Evolutionary conservation across 2,329 filamentous ascomycete species (phyloP).

Genomic region (Penicillium capsulatum): DNA sequence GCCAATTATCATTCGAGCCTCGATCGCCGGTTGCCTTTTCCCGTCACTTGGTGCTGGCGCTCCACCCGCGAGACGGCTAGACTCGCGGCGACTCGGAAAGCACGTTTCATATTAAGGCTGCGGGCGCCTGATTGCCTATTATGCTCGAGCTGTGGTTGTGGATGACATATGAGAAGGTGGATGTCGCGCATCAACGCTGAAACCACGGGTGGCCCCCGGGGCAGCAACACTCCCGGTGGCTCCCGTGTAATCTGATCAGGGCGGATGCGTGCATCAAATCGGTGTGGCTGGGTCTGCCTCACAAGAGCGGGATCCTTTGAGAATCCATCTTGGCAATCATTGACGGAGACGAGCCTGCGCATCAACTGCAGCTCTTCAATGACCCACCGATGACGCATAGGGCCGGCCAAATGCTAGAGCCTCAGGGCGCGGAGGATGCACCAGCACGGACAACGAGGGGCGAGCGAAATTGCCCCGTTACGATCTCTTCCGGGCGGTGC

Average conservation of each 20-base stretch:
- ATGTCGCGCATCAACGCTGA: no score
- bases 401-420: conserved; percentile 3
- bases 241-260: no score
- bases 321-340: conserved; percentile 7
- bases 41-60: no score
- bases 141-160: no score
- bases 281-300: conserved; percentile 1
- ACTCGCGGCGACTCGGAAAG: background rate
- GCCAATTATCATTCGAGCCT: no score
- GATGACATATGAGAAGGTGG: no score
- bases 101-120: conserved; percentile 1
- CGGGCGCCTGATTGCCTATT: no score
- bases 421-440: background rate
- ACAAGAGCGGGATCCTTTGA: conserved; percentile 5
- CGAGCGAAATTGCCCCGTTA: background rate
- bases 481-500: background rate
- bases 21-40: no score
- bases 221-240: no score
- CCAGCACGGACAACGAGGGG: background rate
- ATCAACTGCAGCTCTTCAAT: conserved; percentile 2
- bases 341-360: conserved; percentile 1
- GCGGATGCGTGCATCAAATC: no score
- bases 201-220: no score
- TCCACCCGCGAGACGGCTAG: no score
- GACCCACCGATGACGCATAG: conserved; percentile 9